Evolutionary conservation across 148 eudicot species (phyloP).

Genomic region (Silene conica): DNA sequence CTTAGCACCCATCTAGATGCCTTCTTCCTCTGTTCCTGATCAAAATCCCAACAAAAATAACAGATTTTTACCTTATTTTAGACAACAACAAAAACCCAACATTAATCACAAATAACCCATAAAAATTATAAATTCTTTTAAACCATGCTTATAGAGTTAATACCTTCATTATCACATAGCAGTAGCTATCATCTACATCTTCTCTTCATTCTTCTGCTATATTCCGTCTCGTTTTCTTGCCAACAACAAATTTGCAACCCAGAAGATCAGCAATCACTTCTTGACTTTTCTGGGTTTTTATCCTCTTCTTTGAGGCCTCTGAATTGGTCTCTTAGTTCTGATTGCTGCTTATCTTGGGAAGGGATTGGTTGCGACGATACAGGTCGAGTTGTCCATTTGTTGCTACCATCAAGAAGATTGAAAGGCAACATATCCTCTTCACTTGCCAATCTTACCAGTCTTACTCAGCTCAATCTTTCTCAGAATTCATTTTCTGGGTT

Average conservation of each 20-base stretch:
- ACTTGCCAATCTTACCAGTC: conserved; percentile 41
- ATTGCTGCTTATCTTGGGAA: conserved; percentile 75
- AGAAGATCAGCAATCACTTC: conserved; percentile 47
- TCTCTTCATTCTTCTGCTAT: conserved; percentile 30
- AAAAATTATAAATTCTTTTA: background rate
- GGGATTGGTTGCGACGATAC: conserved; percentile 52
- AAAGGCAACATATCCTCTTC: conserved; percentile 41
- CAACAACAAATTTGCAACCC: conserved; percentile 43
- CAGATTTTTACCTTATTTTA: conserved; percentile 22
- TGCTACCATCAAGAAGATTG: conserved; percentile 49
- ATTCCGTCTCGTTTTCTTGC: conserved; percentile 28
- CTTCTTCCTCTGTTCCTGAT: conserved; percentile 31
- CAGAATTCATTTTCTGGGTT: conserved; percentile 53
- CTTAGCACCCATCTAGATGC: conserved; percentile 41
- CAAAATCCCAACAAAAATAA: conserved; percentile 32
- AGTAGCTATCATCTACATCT: conserved; percentile 13
- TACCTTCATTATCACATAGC: conserved; percentile 29
- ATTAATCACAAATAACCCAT: conserved; percentile 24
- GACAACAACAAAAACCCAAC: conserved; percentile 12
- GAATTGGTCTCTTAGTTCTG: conserved; percentile 46
- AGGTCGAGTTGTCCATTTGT: conserved; percentile 41
- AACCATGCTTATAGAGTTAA: conserved; percentile 41
- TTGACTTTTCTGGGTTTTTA: conserved; percentile 36
- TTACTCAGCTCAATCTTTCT: conserved; percentile 60
- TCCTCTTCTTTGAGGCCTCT: conserved; percentile 30